Percentiles rank a stretch among this genome's conserved stretches.
Evolutionary conservation across 257 asterid species (phyloP).

Genomic region (Marsdenia floribunda): DNA sequence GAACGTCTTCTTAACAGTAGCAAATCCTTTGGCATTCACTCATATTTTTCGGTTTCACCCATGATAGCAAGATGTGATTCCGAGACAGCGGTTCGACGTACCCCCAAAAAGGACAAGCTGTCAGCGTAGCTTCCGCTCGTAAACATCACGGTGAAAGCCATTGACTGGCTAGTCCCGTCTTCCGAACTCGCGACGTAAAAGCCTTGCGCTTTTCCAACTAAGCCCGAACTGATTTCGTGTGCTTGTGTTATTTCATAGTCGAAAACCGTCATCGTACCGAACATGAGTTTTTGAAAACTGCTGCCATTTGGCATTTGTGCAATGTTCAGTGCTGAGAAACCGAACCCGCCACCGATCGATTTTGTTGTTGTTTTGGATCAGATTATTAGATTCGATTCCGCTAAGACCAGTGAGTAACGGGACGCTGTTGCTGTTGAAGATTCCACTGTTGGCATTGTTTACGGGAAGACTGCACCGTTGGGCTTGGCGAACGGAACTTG

Average conservation of each 20-base stretch:
- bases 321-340: conserved; percentile 62
- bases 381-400: conserved; percentile 44
- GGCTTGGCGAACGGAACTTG: conserved; percentile 89
- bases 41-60: conserved; percentile 91
- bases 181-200: conserved; percentile 71
- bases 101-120: conserved; percentile 69
- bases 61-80: conserved; percentile 80
- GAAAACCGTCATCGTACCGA: conserved; percentile 76
- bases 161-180: conserved; percentile 75
- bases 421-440: conserved; percentile 63
- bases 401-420: conserved; percentile 86
- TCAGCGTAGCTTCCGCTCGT: conserved; percentile 60
- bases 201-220: conserved; percentile 83
- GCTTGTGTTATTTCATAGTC: conserved; percentile 78
- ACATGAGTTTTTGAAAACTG: conserved; percentile 79
- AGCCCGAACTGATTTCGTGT: conserved; percentile 59
- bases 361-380: conserved; percentile 50
- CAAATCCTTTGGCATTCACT: conserved; percentile 69
- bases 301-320: conserved; percentile 58
- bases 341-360: conserved; percentile 61
- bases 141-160: conserved; percentile 81
- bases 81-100: conserved; percentile 52
- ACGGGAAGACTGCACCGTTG: conserved; percentile 74
- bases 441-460: conserved; percentile 62
- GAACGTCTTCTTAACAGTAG: conserved; percentile 56